These are phyloP conservation scores for Corchorus capsularis DNA, from an alignment of 345 rosid species.

Conservation along the genomic window DNA sequence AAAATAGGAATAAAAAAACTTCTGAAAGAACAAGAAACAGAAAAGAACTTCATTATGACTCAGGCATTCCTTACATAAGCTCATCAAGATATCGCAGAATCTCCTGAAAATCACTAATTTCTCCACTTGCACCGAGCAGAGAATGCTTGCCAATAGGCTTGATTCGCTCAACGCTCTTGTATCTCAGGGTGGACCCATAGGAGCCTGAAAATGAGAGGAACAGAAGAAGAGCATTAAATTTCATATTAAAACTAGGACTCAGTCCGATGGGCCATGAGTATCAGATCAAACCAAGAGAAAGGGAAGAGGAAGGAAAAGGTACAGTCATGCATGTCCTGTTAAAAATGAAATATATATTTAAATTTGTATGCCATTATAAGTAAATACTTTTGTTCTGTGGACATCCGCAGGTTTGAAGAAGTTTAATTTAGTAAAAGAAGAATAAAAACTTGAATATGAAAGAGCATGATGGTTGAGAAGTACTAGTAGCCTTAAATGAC, in stretches of 20 bases:
- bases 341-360: not conserved
- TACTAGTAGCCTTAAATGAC: not conserved
- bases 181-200: conserved; percentile 92
- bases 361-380: not conserved
- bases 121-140: conserved; percentile 96
- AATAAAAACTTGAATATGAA: conserved; percentile 6
- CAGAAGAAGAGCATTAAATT: not conserved
- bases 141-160: conserved; percentile 92
- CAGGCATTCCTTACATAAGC: conserved; percentile 61
- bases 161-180: conserved; percentile 87
- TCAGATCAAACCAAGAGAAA: not conserved
- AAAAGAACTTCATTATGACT: not conserved
- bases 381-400: not conserved
- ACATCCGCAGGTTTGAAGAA: not conserved
- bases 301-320: not conserved
- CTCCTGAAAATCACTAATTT: conserved; percentile 97
- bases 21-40: not conserved
- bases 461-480: not conserved
- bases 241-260: not conserved
- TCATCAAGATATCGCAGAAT: conserved; percentile 84
- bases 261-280: not conserved
- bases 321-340: not conserved
- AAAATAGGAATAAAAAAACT: not conserved
- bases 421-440: not conserved
- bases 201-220: conserved; percentile 54